phyloP scores from a whole-genome alignment of 768 basidiomycete genomes.

The Naganishia onofrii region DNA sequence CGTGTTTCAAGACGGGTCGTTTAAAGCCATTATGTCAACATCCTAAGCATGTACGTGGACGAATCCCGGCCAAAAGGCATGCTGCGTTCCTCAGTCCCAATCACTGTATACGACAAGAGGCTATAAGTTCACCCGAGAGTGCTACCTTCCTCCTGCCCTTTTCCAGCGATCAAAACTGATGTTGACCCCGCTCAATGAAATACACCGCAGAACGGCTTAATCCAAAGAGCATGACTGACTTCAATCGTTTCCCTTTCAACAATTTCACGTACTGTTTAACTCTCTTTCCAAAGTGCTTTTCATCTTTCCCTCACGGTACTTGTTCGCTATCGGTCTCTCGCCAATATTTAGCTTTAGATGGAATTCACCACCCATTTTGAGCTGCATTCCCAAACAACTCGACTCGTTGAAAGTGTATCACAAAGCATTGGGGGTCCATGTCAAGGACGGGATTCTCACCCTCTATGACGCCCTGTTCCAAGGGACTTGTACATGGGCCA shows the following conservation, averaged over 20 bases:
- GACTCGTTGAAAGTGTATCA: conserved; percentile 74
- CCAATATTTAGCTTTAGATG: conserved; percentile 81
- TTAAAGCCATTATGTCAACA: conserved; percentile 76
- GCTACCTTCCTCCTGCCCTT: conserved; percentile 65
- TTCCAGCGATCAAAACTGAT: conserved; percentile 64
- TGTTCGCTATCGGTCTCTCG: conserved; percentile 80
- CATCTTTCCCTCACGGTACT: conserved; percentile 80
- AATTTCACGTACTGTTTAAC: conserved; percentile 78
- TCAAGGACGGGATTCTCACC: conserved; percentile 58
- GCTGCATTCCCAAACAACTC: conserved; percentile 83
- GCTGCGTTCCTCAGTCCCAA: conserved; percentile 66
- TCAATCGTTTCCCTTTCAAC: conserved; percentile 75
- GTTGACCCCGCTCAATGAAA: conserved; percentile 64
- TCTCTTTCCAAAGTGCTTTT: conserved; percentile 78
- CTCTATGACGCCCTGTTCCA: conserved; percentile 69
- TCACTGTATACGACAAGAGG: conserved; percentile 59
- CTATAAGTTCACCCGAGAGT: conserved; percentile 67
- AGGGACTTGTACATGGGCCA: conserved; percentile 73
- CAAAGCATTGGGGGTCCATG: conserved; percentile 63
- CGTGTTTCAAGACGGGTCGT: conserved; percentile 79
- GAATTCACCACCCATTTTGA: conserved; percentile 78
- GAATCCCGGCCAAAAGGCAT: conserved; percentile 60
- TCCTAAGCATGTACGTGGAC: conserved; percentile 65
- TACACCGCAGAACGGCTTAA: conserved; percentile 53
- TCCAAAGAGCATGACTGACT: conserved; percentile 64